These are phyloP conservation scores for Blastomyces gilchristii DNA, from an alignment of 2,329 filamentous ascomycete species.

Conservation along the genomic window DNA sequence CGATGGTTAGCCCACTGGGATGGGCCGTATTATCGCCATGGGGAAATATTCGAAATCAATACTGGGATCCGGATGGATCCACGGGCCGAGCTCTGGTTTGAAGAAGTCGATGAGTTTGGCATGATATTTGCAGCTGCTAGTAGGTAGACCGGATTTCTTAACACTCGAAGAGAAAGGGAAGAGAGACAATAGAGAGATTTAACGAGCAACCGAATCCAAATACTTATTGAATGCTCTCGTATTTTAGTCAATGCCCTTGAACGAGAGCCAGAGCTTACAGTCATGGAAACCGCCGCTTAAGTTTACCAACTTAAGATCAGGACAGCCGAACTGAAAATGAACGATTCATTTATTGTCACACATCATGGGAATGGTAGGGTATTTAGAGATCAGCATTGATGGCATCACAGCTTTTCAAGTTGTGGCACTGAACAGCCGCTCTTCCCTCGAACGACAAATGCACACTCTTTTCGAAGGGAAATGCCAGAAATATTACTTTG, in stretches of 20 bases:
- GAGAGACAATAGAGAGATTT: background rate
- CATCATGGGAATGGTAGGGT: background rate
- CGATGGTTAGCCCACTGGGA: conserved; percentile 29
- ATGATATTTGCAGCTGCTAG: conserved; percentile 32
- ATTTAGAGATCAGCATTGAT: background rate
- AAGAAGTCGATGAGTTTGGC: conserved; percentile 36
- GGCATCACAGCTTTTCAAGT: background rate
- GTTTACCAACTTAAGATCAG: background rate
- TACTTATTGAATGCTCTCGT: background rate
- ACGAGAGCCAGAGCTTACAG: background rate
- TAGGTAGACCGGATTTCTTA: conserved; percentile 13
- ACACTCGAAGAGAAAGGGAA: background rate
- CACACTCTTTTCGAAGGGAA: background rate
- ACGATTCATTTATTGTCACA: background rate
- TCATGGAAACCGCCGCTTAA: too few species aligned
- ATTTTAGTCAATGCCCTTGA: background rate
- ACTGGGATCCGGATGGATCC: conserved; percentile 24
- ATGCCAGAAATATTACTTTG: background rate
- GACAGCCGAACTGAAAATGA: background rate
- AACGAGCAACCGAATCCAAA: too few species aligned
- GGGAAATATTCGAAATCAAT: conserved; percentile 24
- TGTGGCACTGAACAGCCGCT: background rate
- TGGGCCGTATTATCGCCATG: conserved; percentile 21
- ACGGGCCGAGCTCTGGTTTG: conserved; percentile 32
- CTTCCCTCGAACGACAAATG: background rate